Conservation (phyloP, 306 rosid genomes). For the Vachellia collinsii region DNA sequence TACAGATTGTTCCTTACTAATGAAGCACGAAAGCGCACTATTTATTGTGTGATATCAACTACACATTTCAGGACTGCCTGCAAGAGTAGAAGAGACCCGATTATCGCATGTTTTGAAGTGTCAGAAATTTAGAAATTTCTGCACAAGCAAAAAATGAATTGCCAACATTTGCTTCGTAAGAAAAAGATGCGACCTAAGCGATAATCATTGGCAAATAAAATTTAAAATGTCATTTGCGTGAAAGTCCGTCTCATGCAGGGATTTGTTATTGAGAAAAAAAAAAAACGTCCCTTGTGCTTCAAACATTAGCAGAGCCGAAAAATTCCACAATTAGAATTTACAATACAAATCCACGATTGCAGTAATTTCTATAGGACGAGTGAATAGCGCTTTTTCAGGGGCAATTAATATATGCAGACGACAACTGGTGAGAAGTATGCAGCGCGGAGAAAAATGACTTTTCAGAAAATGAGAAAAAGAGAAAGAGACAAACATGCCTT, state of each 20-base stretch:
- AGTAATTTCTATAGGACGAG: conserved; percentile 5
- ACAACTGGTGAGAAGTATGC: conserved; percentile 36
- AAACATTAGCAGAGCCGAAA: neutral
- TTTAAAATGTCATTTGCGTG: neutral
- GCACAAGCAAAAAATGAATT: conserved; percentile 27
- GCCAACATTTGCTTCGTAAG: conserved; percentile 9
- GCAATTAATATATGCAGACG: conserved; percentile 32
- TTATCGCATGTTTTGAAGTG: neutral
- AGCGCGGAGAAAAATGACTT: neutral
- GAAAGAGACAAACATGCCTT: conserved; percentile 37
- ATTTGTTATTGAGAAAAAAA: neutral
- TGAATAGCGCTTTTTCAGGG: neutral
- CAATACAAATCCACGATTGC: conserved; percentile 26
- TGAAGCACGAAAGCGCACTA: conserved; percentile 19
- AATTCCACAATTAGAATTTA: conserved; percentile 18
- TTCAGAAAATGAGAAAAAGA: neutral
- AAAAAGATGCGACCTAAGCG: neutral
- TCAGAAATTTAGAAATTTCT: neutral
- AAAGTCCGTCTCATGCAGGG: neutral
- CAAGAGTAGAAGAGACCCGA: neutral
- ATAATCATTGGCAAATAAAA: neutral
- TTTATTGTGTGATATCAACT: conserved; percentile 17
- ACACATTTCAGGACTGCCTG: neutral
- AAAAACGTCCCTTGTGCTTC: neutral
- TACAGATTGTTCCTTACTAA: neutral